These are phyloP conservation scores for Thozetella sp. DNA, from an alignment of 495 filamentous ascomycete genomes.

Conservation along the genomic window DNA sequence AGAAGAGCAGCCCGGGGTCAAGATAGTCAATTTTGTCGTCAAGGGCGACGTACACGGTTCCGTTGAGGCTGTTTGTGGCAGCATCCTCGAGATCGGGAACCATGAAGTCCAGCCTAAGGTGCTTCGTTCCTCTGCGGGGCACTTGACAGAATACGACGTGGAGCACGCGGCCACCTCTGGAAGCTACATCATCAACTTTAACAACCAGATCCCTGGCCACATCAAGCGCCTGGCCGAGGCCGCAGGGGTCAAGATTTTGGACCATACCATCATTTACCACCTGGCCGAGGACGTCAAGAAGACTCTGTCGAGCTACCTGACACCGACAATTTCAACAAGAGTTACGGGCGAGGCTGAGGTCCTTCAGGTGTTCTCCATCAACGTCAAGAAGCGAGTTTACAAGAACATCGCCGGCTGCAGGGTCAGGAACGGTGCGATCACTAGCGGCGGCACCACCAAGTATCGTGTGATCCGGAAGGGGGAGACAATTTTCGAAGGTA, in stretches of 20 bases:
- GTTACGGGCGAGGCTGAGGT: conserved; percentile 91
- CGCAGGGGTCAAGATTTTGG: conserved; percentile 72
- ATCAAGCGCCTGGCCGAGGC: conserved; percentile 71
- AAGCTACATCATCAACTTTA: conserved; percentile 83
- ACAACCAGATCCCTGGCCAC: conserved; percentile 67
- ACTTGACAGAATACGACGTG: conserved; percentile 83
- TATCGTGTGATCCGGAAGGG: conserved; percentile 71
- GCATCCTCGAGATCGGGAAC: conserved; percentile 75
- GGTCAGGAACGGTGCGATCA: conserved; percentile 79
- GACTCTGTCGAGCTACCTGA: conserved; percentile 65
- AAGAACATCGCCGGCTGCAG: conserved; percentile 83
- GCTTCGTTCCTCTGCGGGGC: conserved; percentile 75
- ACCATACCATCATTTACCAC: conserved; percentile 92
- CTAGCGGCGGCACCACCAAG: conserved; percentile 49
- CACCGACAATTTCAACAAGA: conserved; percentile 61
- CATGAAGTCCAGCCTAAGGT: conserved; percentile 79
- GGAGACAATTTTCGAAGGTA: conserved; percentile 79
- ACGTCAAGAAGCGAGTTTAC: conserved; percentile 67
- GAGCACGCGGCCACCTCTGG: conserved; percentile 78
- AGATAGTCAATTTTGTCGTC: conserved; percentile 78
- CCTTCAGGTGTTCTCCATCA: conserved; percentile 80
- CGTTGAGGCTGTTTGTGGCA: conserved; percentile 82
- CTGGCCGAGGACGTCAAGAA: conserved; percentile 81
- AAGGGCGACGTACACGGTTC: conserved; percentile 94
- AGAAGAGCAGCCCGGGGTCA: conserved; percentile 49